These are phyloP conservation scores for Pseudogymnoascus sp. DNA, from an alignment of 2,329 filamentous ascomycete genomes.

Conservation along the genomic window DNA sequence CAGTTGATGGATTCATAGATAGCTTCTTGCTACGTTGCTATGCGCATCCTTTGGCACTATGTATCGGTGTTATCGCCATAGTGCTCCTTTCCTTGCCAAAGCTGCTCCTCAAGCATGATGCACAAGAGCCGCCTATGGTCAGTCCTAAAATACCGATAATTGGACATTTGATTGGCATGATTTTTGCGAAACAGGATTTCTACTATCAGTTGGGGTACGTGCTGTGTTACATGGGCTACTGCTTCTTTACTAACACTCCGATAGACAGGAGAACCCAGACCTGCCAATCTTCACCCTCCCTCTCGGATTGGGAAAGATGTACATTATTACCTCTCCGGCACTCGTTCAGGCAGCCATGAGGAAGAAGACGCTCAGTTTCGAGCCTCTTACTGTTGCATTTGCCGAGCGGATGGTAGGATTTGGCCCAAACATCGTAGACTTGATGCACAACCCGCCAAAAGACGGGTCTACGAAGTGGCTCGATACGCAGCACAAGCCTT, in stretches of 20 bases:
- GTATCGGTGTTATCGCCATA: neutral
- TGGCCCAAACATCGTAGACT: constrained; percentile 25
- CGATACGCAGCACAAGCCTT: constrained; percentile 26
- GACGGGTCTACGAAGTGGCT: constrained; percentile 21
- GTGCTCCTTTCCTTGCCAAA: constrained; percentile 9
- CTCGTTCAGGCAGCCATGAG: constrained; percentile 34
- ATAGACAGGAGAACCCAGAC: constrained; percentile 19
- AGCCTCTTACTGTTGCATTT: constrained; percentile 33
- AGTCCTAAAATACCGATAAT: constrained; percentile 35
- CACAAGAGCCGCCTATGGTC: constrained; percentile 36
- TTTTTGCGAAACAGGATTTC: constrained; percentile 32
- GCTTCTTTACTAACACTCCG: neutral
- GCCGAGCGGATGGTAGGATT: constrained; percentile 33
- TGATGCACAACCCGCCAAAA: constrained; percentile 24
- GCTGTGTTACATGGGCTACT: neutral
- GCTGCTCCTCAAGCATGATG: constrained; percentile 17
- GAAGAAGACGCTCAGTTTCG: constrained; percentile 35
- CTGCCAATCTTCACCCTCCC: constrained; percentile 36
- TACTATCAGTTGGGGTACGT: constrained; percentile 32
- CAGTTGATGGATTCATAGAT: neutral
- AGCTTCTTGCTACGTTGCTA: neutral
- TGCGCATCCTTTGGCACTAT: neutral
- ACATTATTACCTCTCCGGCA: constrained; percentile 35
- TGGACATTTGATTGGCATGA: constrained; percentile 38
- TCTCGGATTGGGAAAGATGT: constrained; percentile 36